phyloP scores from a whole-genome alignment of 768 basidiomycete genomes.

The Tylopilus felleus region DNA sequence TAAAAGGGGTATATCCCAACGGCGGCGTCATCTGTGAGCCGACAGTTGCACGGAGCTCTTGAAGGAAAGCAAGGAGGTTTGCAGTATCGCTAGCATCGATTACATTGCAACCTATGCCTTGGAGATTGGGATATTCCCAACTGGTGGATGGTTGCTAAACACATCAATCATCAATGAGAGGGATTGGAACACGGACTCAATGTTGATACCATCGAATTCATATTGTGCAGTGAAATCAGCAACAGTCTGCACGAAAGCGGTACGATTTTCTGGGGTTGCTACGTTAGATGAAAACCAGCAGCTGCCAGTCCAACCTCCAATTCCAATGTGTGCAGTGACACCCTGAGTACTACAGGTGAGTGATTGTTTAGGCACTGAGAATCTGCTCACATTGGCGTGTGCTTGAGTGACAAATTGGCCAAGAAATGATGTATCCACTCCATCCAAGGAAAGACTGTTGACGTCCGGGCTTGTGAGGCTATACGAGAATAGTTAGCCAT shows the following conservation, averaged over 20 bases:
- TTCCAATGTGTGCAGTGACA: background rate
- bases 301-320: background rate
- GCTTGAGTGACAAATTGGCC: background rate
- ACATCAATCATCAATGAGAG: background rate
- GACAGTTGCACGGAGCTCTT: background rate
- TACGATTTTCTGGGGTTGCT: background rate
- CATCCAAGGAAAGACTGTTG: background rate
- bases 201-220: background rate
- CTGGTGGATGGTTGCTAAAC: background rate
- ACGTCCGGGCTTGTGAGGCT: background rate
- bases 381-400: background rate
- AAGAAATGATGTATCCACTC: background rate
- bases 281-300: background rate
- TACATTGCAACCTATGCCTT: background rate
- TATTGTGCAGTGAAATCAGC: background rate
- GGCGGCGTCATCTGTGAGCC: background rate
- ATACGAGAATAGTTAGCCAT: background rate
- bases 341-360: background rate
- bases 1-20: constrained; percentile 46
- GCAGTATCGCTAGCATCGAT: background rate
- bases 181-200: background rate
- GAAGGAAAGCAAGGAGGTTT: background rate
- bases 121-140: background rate
- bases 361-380: background rate
- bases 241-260: background rate